A percentile compares a stretch with the other conserved stretches of the same genome.
phyloP scores from a whole-genome alignment of 495 filamentous ascomycete genomes.

The Podospora tetraspora region DNA sequence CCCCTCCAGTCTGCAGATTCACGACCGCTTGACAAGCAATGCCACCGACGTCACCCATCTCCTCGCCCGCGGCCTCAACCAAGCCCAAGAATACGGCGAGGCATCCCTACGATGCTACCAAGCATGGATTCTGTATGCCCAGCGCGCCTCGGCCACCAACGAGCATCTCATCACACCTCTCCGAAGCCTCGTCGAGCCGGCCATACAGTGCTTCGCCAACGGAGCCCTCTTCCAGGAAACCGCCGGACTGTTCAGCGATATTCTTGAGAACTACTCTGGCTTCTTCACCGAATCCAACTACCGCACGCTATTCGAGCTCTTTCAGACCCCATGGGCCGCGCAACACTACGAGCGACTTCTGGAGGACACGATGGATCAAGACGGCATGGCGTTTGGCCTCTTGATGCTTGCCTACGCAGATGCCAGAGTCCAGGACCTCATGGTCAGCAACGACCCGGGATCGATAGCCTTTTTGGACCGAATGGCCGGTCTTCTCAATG shows the following conservation, averaged over 20 bases:
- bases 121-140: constrained; percentile 67
- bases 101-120: constrained; percentile 55
- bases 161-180: constrained; percentile 51
- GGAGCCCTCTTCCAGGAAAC: constrained; percentile 53
- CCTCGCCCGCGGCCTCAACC: constrained; percentile 40
- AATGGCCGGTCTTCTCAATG: constrained; percentile 35
- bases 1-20: constrained; percentile 33
- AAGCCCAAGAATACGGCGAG: constrained; percentile 29
- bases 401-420: constrained; percentile 67
- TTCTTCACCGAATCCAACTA: constrained; percentile 57
- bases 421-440: constrained; percentile 50
- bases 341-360: constrained; percentile 49
- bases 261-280: constrained; percentile 56
- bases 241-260: constrained; percentile 59
- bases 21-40: constrained; percentile 48
- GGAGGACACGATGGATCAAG: constrained; percentile 57
- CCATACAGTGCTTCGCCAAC: constrained; percentile 51
- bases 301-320: constrained; percentile 48
- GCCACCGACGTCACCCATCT: constrained; percentile 46
- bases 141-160: constrained; percentile 52
- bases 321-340: constrained; percentile 52
- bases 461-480: constrained; percentile 61
- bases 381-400: constrained; percentile 62
- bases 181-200: constrained; percentile 48
- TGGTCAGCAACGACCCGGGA: constrained; percentile 36